Base-by-base conservation (phyloP, 2,329 filamentous ascomycete species). In the Phialophora macrospora region DNA sequence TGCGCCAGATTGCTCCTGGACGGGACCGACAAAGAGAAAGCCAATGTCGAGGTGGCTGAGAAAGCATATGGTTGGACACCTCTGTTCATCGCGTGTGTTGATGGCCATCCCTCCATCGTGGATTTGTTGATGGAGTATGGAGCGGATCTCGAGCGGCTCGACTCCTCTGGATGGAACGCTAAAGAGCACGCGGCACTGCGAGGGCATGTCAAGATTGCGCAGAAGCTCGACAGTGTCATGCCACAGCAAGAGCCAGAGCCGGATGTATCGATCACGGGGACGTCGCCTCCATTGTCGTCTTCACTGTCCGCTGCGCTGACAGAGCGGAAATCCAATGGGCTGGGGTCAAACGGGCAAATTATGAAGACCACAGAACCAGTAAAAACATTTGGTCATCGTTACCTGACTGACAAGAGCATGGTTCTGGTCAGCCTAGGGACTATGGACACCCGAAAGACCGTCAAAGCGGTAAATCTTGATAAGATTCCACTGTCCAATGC, bases 351-450 rank as follows among this genome's bases (percentile, higher is more conserved):
- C 11, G 73, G 70, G 38, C 68, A 73, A 7, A 62, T 76, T 22
- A 77, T 82, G 5, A 83, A 87, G 58, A 79, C 84, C 6, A 81
- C 88, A 2, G 92, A 97, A 69, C 90, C 93, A 4, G 86, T 98
- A 70, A 98, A 98, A 79, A 91, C 92, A 0, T 99, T 98, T 77
- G 95, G 95, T 63, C 95, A 99, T 81, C 88, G 94, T 61, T 99
- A 98, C 78, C 84, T 99, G 58, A 96, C 88, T 20, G 87, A 96
- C 59, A 89, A 96, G 73, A 91, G 91, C 68, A 88, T 99, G 82
- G 87, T 99, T 3, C 83, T 98, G 56, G 93, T 99, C 72, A 97
- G 92, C 73, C 81, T 99, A 8, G 95, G 95, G 0, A 94, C 92
- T 0, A 97, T 97, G 91, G 95, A 99, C 75, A 91, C 91, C 80